A percentile compares a stretch with the other conserved stretches of the same genome.
phyloP scores from a whole-genome alignment of 345 rosid genomes.

The Mallotus nudiflorus region DNA sequence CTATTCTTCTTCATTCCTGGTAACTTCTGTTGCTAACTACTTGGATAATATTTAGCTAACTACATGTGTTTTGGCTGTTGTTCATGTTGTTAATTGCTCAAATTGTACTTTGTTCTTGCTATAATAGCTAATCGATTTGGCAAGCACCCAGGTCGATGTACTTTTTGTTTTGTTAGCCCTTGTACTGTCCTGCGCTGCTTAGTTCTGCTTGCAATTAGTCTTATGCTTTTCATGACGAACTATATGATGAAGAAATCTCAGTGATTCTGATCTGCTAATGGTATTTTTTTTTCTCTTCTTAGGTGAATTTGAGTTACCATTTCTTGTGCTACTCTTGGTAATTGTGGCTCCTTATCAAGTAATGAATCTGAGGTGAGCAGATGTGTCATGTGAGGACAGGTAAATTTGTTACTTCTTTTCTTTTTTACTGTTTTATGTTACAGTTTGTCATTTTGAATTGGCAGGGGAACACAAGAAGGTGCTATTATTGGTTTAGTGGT shows the following conservation, averaged over 20 bases:
- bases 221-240: background rate
- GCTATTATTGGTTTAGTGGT: slow-evolving; percentile 56
- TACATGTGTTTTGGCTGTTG: too few relatives aligned
- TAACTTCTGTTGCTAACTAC: slow-evolving; percentile 23
- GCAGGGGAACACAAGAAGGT: slow-evolving; percentile 80
- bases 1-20: slow-evolving; percentile 88
- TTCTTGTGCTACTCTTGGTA: slow-evolving; percentile 64
- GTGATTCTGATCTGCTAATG: slow-evolving; percentile 1
- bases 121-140: too few relatives aligned
- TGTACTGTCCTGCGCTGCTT: too few relatives aligned
- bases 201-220: too few relatives aligned
- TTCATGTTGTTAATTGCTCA: too few relatives aligned
- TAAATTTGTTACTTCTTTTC: too few relatives aligned
- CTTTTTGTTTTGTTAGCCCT: too few relatives aligned
- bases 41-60: background rate
- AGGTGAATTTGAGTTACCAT: slow-evolving; percentile 94
- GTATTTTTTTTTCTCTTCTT: slow-evolving; percentile 15
- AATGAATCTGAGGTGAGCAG: slow-evolving; percentile 56
- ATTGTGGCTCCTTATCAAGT: slow-evolving; percentile 74
- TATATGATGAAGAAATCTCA: background rate
- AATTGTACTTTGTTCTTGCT: too few relatives aligned
- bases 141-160: too few relatives aligned
- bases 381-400: slow-evolving; percentile 11
- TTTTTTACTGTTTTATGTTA: background rate
- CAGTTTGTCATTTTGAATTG: slow-evolving; percentile 11